Evolutionary conservation across 83 land plant genomes (phyloP).

Genomic region (Picea mariana): DNA sequence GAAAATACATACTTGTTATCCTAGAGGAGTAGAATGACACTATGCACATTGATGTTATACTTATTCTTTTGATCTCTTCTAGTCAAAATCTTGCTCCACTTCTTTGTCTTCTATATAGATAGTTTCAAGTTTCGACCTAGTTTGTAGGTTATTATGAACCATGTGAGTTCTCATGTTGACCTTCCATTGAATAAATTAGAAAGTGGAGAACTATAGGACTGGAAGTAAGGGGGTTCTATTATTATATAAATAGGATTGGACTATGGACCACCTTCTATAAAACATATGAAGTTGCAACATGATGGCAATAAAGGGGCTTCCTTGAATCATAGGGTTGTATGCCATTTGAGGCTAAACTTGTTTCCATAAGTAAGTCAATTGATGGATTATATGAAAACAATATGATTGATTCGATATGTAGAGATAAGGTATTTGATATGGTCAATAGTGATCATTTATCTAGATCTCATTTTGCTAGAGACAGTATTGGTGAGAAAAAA

Average conservation of each 20-base stretch:
- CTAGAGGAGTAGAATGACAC: no score
- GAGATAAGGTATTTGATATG: not conserved
- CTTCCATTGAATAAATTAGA: no score
- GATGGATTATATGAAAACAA: not conserved
- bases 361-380: not conserved
- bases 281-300: not conserved
- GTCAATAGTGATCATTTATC: not conserved
- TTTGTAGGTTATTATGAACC: no score
- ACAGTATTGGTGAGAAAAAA: not conserved
- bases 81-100: no score
- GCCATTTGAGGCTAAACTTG: not conserved
- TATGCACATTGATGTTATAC: no score
- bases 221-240: slow-evolving; percentile 86
- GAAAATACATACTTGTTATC: no score
- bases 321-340: not conserved
- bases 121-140: no score
- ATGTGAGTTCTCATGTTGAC: no score
- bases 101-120: no score
- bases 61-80: no score
- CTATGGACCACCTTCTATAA: slow-evolving; percentile 48
- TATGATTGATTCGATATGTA: not conserved
- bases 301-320: not conserved
- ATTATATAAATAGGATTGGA: slow-evolving; percentile 77
- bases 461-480: not conserved
- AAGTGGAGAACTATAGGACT: slow-evolving; percentile 91